Evolutionary conservation across 1,284 basidiomycete genomes (phyloP).

Genomic region (Leccinum solheimii): DNA sequence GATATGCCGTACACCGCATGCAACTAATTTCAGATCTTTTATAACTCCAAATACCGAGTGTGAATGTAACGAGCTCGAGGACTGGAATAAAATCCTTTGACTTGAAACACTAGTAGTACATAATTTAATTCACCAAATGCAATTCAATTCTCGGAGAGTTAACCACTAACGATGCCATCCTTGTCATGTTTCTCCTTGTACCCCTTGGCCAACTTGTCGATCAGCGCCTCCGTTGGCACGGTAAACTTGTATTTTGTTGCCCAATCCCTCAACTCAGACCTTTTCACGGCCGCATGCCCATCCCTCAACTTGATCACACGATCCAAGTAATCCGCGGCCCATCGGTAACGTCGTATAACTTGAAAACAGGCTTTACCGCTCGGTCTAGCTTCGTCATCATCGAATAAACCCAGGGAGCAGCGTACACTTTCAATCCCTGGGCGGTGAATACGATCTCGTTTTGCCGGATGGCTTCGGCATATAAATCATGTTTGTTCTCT

Average conservation of each 20-base stretch:
- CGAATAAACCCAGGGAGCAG: constrained; percentile 13
- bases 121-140: background rate
- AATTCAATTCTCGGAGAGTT: background rate
- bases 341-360: constrained; percentile 8
- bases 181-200: constrained; percentile 3
- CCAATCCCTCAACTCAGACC: constrained; percentile 6
- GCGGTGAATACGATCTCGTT: constrained; percentile 8
- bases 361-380: constrained; percentile 4
- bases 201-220: background rate
- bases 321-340: constrained; percentile 12
- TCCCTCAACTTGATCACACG: background rate
- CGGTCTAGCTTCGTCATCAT: constrained; percentile 15
- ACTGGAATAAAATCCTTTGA: background rate
- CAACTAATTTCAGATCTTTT: too few relatives aligned
- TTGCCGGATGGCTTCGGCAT: constrained; percentile 5
- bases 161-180: constrained; percentile 1
- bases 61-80: background rate
- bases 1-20: too few relatives aligned
- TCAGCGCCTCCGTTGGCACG: background rate
- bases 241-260: constrained; percentile 4
- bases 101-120: background rate
- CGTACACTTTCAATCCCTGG: constrained; percentile 12
- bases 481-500: background rate
- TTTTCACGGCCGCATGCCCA: constrained; percentile 4
- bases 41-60: background rate